Evolutionary conservation across 495 filamentous ascomycete species (phyloP).

Genomic region (Penicillium canariense): DNA sequence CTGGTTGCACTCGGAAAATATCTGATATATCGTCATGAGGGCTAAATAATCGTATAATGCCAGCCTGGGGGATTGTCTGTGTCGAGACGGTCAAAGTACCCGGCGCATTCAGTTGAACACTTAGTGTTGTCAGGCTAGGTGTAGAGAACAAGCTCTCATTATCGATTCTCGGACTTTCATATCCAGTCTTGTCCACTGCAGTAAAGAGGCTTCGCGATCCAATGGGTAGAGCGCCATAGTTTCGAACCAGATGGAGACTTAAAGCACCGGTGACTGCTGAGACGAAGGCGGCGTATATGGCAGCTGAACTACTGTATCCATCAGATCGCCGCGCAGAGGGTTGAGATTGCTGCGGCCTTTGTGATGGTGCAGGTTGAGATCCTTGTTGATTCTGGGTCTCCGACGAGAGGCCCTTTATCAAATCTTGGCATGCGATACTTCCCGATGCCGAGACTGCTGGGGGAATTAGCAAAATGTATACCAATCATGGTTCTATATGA

Average conservation of each 20-base stretch:
- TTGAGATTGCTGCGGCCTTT: constrained; percentile 29
- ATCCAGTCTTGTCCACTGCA: constrained; percentile 30
- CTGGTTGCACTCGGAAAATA: constrained; percentile 22
- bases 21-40: constrained; percentile 23
- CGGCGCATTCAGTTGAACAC: constrained; percentile 37
- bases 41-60: constrained; percentile 34
- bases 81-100: constrained; percentile 41
- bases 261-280: constrained; percentile 43
- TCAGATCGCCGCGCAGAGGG: constrained; percentile 31
- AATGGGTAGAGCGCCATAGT: constrained; percentile 40
- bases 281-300: constrained; percentile 47
- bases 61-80: constrained; percentile 39
- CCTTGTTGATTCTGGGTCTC: constrained; percentile 29
- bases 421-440: constrained; percentile 35
- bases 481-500: neutral
- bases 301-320: constrained; percentile 35
- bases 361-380: constrained; percentile 23
- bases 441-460: constrained; percentile 41
- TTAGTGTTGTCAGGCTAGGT: constrained; percentile 38
- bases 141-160: constrained; percentile 30
- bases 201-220: constrained; percentile 47
- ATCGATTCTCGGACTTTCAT: constrained; percentile 30
- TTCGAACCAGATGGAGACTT: constrained; percentile 40
- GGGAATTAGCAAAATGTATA: constrained; percentile 8
- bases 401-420: constrained; percentile 38